These are phyloP conservation scores for Nectriaceae sp. DNA, from an alignment of 2,329 filamentous ascomycete genomes.

Conservation along the genomic window DNA sequence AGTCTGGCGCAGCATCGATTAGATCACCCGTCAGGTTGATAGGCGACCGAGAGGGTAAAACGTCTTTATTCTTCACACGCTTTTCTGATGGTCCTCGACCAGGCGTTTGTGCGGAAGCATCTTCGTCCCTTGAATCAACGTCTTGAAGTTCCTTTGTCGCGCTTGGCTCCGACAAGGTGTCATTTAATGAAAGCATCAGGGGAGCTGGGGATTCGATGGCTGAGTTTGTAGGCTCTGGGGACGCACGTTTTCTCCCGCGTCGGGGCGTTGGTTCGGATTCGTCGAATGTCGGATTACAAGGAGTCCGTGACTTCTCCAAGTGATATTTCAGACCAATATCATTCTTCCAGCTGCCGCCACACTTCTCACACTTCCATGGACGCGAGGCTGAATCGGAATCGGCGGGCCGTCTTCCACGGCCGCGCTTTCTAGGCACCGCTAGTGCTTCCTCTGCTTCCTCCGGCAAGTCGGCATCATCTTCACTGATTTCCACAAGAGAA, in stretches of 20 bases:
- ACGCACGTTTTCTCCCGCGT: slow-evolving; percentile 15
- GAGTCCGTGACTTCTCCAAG: slow-evolving; percentile 52
- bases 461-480: slow-evolving; percentile 1
- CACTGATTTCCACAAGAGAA: not conserved
- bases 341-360: slow-evolving; percentile 59
- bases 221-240: slow-evolving; percentile 11
- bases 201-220: too few species aligned
- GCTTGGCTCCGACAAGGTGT: too few species aligned
- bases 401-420: slow-evolving; percentile 3
- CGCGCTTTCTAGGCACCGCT: slow-evolving; percentile 27
- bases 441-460: slow-evolving; percentile 16
- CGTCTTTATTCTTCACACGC: too few species aligned
- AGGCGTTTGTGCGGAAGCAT: too few species aligned
- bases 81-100: too few species aligned
- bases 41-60: slow-evolving; percentile 15
- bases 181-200: too few species aligned
- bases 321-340: slow-evolving; percentile 61
- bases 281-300: slow-evolving; percentile 52
- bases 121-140: not conserved
- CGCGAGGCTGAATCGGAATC: slow-evolving; percentile 24
- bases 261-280: slow-evolving; percentile 13
- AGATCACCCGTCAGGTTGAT: slow-evolving; percentile 22
- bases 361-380: slow-evolving; percentile 52
- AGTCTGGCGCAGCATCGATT: slow-evolving; percentile 23
- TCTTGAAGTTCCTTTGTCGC: slow-evolving; percentile 4